phyloP scores from a whole-genome alignment of 176 grass and related monocot genomes.

The Hsuehochloa calcarea region DNA sequence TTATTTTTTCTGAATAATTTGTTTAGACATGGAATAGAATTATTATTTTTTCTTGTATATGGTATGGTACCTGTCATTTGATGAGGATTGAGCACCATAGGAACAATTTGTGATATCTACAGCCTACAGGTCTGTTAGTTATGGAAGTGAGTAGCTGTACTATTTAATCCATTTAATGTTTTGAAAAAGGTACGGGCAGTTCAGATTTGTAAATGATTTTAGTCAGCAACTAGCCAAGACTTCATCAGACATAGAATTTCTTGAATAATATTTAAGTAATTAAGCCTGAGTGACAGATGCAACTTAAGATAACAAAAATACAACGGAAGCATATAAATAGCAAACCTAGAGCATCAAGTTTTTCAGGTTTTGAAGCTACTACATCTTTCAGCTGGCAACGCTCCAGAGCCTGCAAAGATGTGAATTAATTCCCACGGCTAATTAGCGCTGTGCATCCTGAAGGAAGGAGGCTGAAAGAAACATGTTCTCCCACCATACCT shows the following conservation, averaged over 20 bases:
- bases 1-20: neutral
- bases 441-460: neutral
- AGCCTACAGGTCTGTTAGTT: neutral
- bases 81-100: neutral
- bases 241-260: neutral
- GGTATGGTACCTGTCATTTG: neutral
- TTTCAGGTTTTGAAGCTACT: conserved; percentile 79
- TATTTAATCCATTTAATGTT: neutral
- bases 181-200: neutral
- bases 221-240: neutral
- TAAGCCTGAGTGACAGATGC: neutral
- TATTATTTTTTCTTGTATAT: neutral
- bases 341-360: conserved; percentile 79
- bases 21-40: neutral
- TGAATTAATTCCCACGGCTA: neutral
- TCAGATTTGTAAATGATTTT: neutral
- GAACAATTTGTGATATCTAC: neutral
- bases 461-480: conserved; percentile 6
- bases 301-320: neutral
- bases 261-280: neutral
- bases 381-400: conserved; percentile 87
- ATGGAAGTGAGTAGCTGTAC: neutral
- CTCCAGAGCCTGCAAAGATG: conserved; percentile 73
- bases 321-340: neutral
- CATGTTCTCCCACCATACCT: conserved; percentile 39